Evolutionary conservation across 2,329 filamentous ascomycete genomes (phyloP), one percentile per base, ranked within the genome.

Genomic region (Neonectria sp.): DNA sequence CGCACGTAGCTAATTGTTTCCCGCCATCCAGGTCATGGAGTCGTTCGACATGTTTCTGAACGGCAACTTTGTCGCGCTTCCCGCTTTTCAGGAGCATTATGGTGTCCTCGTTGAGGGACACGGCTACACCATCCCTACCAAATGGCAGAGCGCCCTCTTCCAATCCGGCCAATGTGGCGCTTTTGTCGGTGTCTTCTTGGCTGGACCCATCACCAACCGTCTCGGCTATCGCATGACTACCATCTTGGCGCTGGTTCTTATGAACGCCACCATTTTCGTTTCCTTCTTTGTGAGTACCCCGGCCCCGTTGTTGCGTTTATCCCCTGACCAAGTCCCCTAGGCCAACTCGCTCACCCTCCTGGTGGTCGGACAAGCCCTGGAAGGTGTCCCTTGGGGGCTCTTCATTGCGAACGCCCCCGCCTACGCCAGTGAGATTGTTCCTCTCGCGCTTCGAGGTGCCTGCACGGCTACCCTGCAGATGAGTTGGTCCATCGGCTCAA

Each of bases 401-500:
- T 90, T 90, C 79, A 89, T 89, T 70, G 86, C 88, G 70, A 89
- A 89, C 75, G 82, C 87, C 9, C 88, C 88, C 3, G 88, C 88
- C 12, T 90, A 90, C 79, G 87, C 85, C 77, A 81, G 80, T 72
- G 88, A 90, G 74, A 87, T 90, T 63, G 86, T 88, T 3, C 88
- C 88, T 1, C 82, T 90, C 48, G 79, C 81, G 69, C 80, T 90
- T 37, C 81, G 88, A 76, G 88, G 84, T 67, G 84, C 86, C 31
- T 82, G 81, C 37, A 90, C 88, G 8, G 85, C 86, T 71, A 90
- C 86, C 78, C 71, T 90, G 76, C 88, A 90, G 75, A 90, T 90
- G 88, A 86, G 85, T 79, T 90, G 88, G 88, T 85, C 87, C 3
- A 87, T 90, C 71, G 88, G 88, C 9, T 79, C 80, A 21, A 90